phyloP scores from a whole-genome alignment of 1,139 yeast species.

The Hemisphaericaspora xylofermentans region DNA sequence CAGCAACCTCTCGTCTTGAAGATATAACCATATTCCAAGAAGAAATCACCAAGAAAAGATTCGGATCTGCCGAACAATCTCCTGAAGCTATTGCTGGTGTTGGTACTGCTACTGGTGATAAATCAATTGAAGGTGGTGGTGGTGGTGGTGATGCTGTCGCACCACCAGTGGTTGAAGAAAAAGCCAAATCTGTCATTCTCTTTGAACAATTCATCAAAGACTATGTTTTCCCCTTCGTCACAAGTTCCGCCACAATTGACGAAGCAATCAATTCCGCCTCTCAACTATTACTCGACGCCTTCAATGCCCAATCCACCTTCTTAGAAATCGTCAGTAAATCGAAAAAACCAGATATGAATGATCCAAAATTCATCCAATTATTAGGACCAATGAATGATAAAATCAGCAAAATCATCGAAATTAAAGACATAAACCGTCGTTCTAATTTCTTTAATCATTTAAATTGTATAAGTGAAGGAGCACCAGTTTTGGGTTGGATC shows the following conservation, averaged over 20 bases:
- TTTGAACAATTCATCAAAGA: constrained; percentile 57
- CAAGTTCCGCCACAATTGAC: constrained; percentile 58
- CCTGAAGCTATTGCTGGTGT: constrained; percentile 7
- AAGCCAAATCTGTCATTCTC: constrained; percentile 46
- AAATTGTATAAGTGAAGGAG: constrained; percentile 84
- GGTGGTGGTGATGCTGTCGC: constrained; percentile 15
- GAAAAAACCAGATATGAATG: constrained; percentile 60
- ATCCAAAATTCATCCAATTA: constrained; percentile 55
- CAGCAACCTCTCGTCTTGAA: constrained; percentile 90
- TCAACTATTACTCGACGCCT: constrained; percentile 54
- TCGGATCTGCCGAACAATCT: constrained; percentile 11
- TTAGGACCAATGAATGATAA: constrained; percentile 67
- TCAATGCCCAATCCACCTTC: constrained; percentile 56
- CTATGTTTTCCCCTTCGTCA: constrained; percentile 59
- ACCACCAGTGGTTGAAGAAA: constrained; percentile 25
- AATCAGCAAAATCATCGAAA: constrained; percentile 54
- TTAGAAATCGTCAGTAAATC: constrained; percentile 60
- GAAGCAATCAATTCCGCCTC: constrained; percentile 63
- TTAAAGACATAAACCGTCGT: constrained; percentile 75
- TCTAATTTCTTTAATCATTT: constrained; percentile 68
- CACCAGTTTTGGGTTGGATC: constrained; percentile 91
- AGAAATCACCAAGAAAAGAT: constrained; percentile 29
- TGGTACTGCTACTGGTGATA: constrained; percentile 1
- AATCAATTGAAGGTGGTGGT: constrained; percentile 10
- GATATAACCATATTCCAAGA: constrained; percentile 83